These are phyloP conservation scores for Cardiospermum halicacabum DNA, from an alignment of 345 rosid genomes.

Conservation along the genomic window DNA sequence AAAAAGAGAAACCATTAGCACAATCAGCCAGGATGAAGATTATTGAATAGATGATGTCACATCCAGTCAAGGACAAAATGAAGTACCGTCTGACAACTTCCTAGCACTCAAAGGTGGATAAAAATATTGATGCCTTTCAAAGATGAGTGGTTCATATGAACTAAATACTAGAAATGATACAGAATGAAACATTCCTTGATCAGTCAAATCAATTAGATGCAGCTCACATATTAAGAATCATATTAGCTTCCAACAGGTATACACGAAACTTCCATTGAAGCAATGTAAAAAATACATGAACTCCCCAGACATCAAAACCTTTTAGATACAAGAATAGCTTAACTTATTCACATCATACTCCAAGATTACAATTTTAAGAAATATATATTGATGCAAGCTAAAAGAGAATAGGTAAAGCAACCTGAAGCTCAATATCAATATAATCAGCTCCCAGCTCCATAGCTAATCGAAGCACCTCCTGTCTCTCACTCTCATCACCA, in stretches of 20 bases:
- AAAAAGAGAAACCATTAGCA: background rate
- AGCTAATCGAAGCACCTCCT: conserved; percentile 66
- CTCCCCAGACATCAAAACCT: background rate
- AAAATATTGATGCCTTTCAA: background rate
- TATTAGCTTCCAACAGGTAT: background rate
- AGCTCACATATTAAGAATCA: background rate
- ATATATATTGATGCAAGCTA: conserved; percentile 3
- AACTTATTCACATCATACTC: conserved; percentile 4
- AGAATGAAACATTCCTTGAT: background rate
- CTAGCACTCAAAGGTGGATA: background rate
- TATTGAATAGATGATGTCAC: background rate
- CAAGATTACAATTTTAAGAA: background rate
- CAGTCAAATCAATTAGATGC: background rate
- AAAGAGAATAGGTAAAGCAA: conserved; percentile 21
- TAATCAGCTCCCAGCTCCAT: conserved; percentile 95
- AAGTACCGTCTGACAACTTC: background rate
- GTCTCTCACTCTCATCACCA: conserved; percentile 69
- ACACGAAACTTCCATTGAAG: background rate
- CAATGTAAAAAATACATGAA: background rate
- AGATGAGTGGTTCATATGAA: background rate
- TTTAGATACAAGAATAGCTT: background rate
- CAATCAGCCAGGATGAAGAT: background rate
- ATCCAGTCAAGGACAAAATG: background rate
- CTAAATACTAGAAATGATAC: background rate
- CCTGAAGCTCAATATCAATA: conserved; percentile 94